These are phyloP conservation scores for Staphylotrichum tortipilum DNA, from an alignment of 495 filamentous ascomycete genomes.

Conservation along the genomic window DNA sequence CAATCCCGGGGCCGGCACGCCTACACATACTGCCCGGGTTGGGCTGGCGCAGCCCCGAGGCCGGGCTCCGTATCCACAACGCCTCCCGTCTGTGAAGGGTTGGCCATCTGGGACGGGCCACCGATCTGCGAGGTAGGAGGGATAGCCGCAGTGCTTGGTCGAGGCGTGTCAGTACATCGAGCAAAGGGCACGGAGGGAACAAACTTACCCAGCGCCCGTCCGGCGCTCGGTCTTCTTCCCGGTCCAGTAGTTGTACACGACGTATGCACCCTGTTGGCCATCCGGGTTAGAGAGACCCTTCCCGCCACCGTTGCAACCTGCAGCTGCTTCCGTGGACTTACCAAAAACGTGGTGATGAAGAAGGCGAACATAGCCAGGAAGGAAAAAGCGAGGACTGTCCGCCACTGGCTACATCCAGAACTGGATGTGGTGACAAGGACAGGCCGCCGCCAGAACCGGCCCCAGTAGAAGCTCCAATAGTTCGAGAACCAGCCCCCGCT, in stretches of 20 bases:
- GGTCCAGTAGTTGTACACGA: not conserved
- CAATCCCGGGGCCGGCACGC: no score
- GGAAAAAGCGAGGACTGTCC: slow-evolving; percentile 16
- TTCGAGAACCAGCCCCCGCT: slow-evolving; percentile 14
- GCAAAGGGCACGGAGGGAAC: not conserved
- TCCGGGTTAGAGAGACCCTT: not conserved
- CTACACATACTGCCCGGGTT: no score
- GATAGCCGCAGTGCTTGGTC: no score
- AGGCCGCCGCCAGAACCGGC: slow-evolving; percentile 7
- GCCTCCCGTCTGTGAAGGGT: no score
- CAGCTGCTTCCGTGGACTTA: not conserved
- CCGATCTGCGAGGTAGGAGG: no score
- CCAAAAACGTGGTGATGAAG: slow-evolving; percentile 16
- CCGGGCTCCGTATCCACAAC: no score
- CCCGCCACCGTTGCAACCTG: not conserved
- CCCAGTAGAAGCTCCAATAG: slow-evolving; percentile 24
- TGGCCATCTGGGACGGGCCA: no score
- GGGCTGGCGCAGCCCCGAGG: no score
- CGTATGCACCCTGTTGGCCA: slow-evolving; percentile 1
- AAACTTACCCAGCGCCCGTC: not conserved
- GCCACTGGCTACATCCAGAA: slow-evolving; percentile 12
- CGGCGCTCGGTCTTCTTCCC: not conserved
- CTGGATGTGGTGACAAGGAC: not conserved
- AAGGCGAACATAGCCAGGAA: slow-evolving; percentile 17
- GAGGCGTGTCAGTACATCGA: no score